Conservation (phyloP, 2,329 filamentous ascomycete genomes). For the Neopestalotiopsis sp. region DNA sequence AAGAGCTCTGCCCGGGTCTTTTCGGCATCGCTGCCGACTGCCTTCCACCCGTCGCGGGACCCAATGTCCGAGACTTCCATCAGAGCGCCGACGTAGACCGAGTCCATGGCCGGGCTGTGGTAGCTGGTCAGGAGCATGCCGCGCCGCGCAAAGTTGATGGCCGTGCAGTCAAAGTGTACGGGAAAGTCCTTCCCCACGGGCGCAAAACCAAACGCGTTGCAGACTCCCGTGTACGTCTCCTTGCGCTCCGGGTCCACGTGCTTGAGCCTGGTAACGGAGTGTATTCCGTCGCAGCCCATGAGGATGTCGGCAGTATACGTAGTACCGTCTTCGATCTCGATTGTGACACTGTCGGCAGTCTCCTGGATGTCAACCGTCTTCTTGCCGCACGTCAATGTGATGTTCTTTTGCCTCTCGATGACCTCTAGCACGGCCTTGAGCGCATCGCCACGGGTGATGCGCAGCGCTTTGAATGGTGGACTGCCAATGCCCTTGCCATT, state of each 20-base stretch:
- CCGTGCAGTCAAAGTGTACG: constrained; percentile 20
- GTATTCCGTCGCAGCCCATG: constrained; percentile 22
- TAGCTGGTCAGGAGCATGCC: constrained; percentile 21
- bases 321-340: constrained; percentile 12
- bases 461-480: constrained; percentile 20
- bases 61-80: constrained; percentile 19
- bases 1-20: constrained; percentile 17
- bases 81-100: constrained; percentile 20
- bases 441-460: constrained; percentile 19
- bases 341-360: constrained; percentile 13
- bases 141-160: constrained; percentile 19
- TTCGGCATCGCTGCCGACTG: constrained; percentile 20
- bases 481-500: constrained; percentile 18
- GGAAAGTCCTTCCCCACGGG: neutral
- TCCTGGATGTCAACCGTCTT: constrained; percentile 17
- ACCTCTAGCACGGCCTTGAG: constrained; percentile 22
- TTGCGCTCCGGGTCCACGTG: constrained; percentile 19
- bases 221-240: constrained; percentile 21
- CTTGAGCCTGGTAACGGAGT: constrained; percentile 16
- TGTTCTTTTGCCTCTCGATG: constrained; percentile 7
- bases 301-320: constrained; percentile 14
- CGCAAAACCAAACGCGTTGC: constrained; percentile 21
- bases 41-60: constrained; percentile 20
- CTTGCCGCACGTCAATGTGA: constrained; percentile 18
- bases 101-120: constrained; percentile 18